A percentile compares a stretch with the other conserved stretches of the same genome.
phyloP scores from a whole-genome alignment of 2,329 filamentous ascomycete species.

The Zasmidium cellare region DNA sequence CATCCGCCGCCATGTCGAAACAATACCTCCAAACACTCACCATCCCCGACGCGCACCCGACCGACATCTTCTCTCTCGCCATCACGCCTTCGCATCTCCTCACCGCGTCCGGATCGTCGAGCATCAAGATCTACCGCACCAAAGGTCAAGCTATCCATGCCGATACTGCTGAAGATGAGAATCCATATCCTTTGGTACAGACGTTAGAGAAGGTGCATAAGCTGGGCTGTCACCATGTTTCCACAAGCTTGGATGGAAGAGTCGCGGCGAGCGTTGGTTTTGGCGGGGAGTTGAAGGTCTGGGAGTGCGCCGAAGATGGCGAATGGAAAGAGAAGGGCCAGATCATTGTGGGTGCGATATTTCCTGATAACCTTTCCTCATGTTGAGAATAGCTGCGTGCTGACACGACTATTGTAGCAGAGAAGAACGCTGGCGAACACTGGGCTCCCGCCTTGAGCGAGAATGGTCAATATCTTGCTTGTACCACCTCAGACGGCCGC shows the following conservation, averaged over 20 bases:
- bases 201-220: conserved; percentile 78
- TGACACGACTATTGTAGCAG: neutral
- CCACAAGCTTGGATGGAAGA: conserved; percentile 66
- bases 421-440: conserved; percentile 66
- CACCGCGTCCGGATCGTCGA: conserved; percentile 81
- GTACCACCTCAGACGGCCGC: conserved; percentile 81
- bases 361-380: neutral
- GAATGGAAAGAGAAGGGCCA: conserved; percentile 53
- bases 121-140: conserved; percentile 78
- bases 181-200: conserved; percentile 72
- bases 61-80: conserved; percentile 39
- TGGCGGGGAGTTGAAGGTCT: conserved; percentile 82
- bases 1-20: conserved; percentile 65
- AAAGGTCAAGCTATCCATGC: conserved; percentile 38
- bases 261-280: conserved; percentile 84
- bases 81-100: conserved; percentile 56
- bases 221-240: conserved; percentile 88
- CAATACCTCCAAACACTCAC: conserved; percentile 95
- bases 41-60: conserved; percentile 63
- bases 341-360: conserved; percentile 9
- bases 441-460: conserved; percentile 88
- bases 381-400: neutral
- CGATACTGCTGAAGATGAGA: conserved; percentile 49
- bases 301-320: conserved; percentile 58
- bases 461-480: conserved; percentile 81